These are phyloP conservation scores for Lentinula boryana DNA, from an alignment of 768 basidiomycete species.

Conservation along the genomic window DNA sequence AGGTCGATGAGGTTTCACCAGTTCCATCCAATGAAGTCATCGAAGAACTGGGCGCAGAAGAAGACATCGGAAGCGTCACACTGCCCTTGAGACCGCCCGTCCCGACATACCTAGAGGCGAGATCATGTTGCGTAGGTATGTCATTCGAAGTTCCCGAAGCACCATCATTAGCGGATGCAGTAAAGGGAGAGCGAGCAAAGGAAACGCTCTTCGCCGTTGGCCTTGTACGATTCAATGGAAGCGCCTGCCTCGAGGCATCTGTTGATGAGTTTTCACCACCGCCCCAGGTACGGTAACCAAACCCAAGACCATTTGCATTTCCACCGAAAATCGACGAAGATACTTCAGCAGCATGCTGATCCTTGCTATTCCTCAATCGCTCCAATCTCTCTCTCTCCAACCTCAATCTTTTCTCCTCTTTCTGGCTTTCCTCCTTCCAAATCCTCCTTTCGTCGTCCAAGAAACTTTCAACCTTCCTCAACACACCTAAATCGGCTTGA, in stretches of 20 bases:
- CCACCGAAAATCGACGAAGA: background rate
- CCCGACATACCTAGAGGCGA: background rate
- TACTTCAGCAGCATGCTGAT: constrained; percentile 12
- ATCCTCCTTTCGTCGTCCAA: constrained; percentile 37
- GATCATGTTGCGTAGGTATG: background rate
- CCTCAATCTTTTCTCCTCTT: constrained; percentile 19
- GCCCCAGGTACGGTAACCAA: constrained; percentile 5
- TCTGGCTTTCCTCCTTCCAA: constrained; percentile 30
- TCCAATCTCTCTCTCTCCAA: constrained; percentile 21
- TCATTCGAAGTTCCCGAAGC: background rate
- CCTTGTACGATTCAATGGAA: background rate
- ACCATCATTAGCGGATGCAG: background rate
- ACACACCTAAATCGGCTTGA: constrained; percentile 65
- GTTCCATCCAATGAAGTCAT: background rate
- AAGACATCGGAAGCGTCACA: constrained; percentile 3
- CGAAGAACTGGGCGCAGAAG: constrained; percentile 4
- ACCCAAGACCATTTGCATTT: constrained; percentile 1
- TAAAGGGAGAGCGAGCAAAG: constrained; percentile 4
- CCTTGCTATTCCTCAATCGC: constrained; percentile 13
- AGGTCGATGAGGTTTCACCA: background rate
- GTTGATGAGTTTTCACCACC: background rate
- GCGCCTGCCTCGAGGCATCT: background rate
- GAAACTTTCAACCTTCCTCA: constrained; percentile 62
- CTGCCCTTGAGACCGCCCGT: background rate
- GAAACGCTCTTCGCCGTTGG: constrained; percentile 10